phyloP scores from a whole-genome alignment of 306 rosid genomes.

The Cucumis melo region DNA sequence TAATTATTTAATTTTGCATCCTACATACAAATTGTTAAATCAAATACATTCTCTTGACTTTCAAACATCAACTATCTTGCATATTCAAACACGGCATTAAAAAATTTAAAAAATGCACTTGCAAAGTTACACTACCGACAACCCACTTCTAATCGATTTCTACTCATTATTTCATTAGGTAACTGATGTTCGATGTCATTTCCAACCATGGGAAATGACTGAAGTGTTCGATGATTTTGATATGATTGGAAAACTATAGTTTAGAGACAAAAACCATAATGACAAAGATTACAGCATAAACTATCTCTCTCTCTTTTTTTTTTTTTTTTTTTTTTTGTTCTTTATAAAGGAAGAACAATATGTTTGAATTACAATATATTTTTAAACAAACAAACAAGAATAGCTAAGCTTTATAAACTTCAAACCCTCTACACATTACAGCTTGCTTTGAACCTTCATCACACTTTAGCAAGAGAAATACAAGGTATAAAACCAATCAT shows the following conservation, averaged over 20 bases:
- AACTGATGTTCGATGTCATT: neutral
- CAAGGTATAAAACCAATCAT: constrained; percentile 16
- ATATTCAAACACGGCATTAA: too few species aligned
- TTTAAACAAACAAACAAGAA: neutral
- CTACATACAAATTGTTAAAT: too few species aligned
- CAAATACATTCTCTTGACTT: too few species aligned
- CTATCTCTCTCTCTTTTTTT: too few species aligned
- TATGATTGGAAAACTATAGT: neutral
- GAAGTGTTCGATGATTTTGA: neutral
- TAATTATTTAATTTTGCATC: too few species aligned
- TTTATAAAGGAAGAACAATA: neutral
- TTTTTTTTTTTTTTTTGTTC: neutral
- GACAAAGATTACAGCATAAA: neutral
- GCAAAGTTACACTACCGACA: neutral
- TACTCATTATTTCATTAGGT: neutral
- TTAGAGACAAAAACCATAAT: neutral
- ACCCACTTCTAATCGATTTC: neutral
- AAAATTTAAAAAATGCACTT: too few species aligned
- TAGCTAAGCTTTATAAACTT: neutral
- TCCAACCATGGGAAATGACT: neutral
- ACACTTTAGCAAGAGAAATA: neutral
- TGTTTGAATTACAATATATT: neutral
- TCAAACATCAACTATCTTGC: too few species aligned
- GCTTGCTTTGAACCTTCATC: neutral
- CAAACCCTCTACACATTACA: neutral